Conservation (phyloP, 352 stramenopile species). For the Thalassiosira exigua region DNA sequence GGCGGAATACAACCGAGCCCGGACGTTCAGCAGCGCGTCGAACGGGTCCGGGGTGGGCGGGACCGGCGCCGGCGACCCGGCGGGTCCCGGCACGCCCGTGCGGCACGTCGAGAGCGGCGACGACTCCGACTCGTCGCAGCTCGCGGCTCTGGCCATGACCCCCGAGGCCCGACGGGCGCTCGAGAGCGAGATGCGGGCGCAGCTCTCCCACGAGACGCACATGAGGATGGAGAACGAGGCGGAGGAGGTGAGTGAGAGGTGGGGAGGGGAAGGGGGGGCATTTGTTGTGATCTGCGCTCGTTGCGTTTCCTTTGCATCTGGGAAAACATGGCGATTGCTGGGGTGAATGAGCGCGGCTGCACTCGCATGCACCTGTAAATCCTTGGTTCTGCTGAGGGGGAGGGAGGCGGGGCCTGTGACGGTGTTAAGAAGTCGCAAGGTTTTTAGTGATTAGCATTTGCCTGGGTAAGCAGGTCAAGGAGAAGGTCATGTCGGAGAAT, state of each 20-base stretch:
- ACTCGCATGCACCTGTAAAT: too few relatives aligned
- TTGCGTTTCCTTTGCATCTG: too few relatives aligned
- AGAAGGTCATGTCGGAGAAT: too few relatives aligned
- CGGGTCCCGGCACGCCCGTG: neutral
- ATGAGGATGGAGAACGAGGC: conserved; percentile 67
- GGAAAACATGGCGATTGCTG: too few relatives aligned
- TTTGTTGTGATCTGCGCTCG: too few relatives aligned
- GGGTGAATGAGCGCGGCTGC: too few relatives aligned
- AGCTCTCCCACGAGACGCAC: conserved; percentile 70
- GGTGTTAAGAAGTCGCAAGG: too few relatives aligned
- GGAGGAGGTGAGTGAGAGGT: conserved; percentile 61
- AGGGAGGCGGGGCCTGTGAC: too few relatives aligned
- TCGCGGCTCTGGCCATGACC: conserved; percentile 63
- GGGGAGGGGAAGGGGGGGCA: too few relatives aligned
- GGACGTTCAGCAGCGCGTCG: conserved; percentile 47
- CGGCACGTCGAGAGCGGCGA: neutral
- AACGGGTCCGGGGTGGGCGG: neutral
- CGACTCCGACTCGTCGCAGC: conserved; percentile 19
- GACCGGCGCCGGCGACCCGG: neutral
- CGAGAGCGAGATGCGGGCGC: conserved; percentile 75
- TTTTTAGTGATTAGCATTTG: too few relatives aligned
- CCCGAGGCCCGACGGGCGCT: conserved; percentile 68
- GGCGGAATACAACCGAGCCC: conserved; percentile 63
- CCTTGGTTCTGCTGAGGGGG: too few relatives aligned
- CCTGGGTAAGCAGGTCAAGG: too few relatives aligned